Evolutionary conservation across 2,329 filamentous ascomycete genomes (phyloP).

Genomic region (Fusarium equiseti): DNA sequence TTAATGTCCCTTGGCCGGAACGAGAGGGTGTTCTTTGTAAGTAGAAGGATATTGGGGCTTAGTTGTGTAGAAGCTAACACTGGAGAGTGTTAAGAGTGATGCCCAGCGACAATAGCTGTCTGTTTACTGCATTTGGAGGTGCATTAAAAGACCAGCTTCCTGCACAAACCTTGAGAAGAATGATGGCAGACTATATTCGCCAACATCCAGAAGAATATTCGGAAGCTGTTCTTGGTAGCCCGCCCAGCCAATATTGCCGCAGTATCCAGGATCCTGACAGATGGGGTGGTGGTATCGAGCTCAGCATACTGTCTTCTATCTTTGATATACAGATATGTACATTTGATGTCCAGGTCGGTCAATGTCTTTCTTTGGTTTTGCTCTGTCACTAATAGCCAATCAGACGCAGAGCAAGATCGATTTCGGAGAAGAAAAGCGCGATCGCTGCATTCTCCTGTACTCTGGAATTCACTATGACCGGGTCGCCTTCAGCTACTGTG

Average conservation of each 20-base stretch:
- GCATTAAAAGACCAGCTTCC: slow-evolving; percentile 72
- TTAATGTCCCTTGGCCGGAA: slow-evolving; percentile 62
- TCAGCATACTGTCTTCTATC: slow-evolving; percentile 84
- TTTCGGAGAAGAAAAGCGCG: slow-evolving; percentile 80
- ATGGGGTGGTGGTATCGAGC: slow-evolving; percentile 94
- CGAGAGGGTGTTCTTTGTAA: slow-evolving; percentile 64
- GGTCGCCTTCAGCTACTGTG: slow-evolving; percentile 78
- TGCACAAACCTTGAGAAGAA: slow-evolving; percentile 72
- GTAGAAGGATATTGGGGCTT: slow-evolving; percentile 2
- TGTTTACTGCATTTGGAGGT: slow-evolving; percentile 89
- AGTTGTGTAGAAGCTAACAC: slow-evolving; percentile 10
- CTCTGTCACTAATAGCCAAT: background rate
- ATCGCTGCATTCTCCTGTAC: slow-evolving; percentile 85
- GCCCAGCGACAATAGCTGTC: slow-evolving; percentile 95
- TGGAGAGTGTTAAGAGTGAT: slow-evolving; percentile 84
- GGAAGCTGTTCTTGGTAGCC: slow-evolving; percentile 79
- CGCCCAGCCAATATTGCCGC: slow-evolving; percentile 80
- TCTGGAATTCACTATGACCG: slow-evolving; percentile 95
- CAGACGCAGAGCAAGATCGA: slow-evolving; percentile 58
- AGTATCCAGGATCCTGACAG: slow-evolving; percentile 84
- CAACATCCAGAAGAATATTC: slow-evolving; percentile 78
- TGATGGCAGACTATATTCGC: slow-evolving; percentile 84
- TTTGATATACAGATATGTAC: slow-evolving; percentile 89
- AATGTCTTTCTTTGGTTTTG: background rate
- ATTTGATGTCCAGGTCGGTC: slow-evolving; percentile 76